Conservation (phyloP, 1,139 yeast genomes). For the Protomyces arabidopsidicola region DNA sequence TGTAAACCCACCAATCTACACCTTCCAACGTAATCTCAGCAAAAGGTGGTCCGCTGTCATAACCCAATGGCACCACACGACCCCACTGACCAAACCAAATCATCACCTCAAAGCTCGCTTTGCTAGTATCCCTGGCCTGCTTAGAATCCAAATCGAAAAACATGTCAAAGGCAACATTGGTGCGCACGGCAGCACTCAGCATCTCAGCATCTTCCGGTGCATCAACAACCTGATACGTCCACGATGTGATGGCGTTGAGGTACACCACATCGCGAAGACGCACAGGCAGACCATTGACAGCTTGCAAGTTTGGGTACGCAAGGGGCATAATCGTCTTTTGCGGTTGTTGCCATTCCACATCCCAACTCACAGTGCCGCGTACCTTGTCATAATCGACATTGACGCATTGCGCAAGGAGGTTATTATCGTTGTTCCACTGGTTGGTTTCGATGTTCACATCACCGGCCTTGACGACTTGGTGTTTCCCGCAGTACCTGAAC, state of each 20-base stretch:
- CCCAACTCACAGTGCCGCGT: not conserved
- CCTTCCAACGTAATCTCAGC: not conserved
- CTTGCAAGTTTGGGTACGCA: not conserved
- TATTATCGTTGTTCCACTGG: not conserved
- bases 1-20: not conserved
- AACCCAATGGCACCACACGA: not conserved
- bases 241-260: not conserved
- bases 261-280: not conserved
- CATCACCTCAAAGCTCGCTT: not conserved
- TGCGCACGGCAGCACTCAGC: not conserved
- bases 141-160: not conserved
- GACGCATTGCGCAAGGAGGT: not conserved
- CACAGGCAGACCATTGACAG: not conserved
- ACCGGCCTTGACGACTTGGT: not conserved
- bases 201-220: not conserved
- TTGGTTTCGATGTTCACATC: not conserved
- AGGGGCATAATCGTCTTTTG: not conserved
- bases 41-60: not conserved
- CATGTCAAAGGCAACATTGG: not conserved
- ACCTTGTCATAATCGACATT: not conserved
- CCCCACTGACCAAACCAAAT: not conserved
- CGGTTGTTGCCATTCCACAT: not conserved
- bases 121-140: not conserved
- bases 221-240: not conserved
- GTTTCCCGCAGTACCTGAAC: not conserved